Evolutionary conservation across 768 basidiomycete genomes (phyloP).

Genomic region (Candolleomyces efflorescens): DNA sequence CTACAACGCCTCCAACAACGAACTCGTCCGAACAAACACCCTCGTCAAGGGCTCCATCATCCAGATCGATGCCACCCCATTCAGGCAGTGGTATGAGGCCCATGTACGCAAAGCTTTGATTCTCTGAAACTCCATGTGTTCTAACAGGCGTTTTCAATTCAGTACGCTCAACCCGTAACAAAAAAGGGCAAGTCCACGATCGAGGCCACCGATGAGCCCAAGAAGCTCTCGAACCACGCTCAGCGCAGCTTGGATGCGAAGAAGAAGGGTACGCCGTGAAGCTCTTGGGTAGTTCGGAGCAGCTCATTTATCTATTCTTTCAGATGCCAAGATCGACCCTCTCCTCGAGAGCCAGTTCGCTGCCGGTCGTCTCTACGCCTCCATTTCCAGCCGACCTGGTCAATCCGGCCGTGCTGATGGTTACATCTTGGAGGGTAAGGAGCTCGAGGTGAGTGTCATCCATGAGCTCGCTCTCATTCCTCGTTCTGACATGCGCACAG

Average conservation of each 20-base stretch:
- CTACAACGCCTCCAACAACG: slow-evolving; percentile 99
- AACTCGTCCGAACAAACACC: slow-evolving; percentile 99
- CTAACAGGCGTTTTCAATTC: slow-evolving; percentile 5
- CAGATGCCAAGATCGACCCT: slow-evolving; percentile 85
- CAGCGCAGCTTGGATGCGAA: slow-evolving; percentile 83
- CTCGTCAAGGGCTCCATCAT: slow-evolving; percentile 96
- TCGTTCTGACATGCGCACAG: slow-evolving; percentile 32
- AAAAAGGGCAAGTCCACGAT: slow-evolving; percentile 76
- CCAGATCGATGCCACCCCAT: slow-evolving; percentile 96
- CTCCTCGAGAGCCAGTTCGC: slow-evolving; percentile 87
- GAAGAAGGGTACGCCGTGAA: slow-evolving; percentile 57
- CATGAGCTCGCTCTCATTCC: slow-evolving; percentile 7
- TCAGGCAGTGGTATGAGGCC: slow-evolving; percentile 99
- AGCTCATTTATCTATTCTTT: background rate
- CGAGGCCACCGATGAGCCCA: slow-evolving; percentile 46
- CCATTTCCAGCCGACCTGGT: slow-evolving; percentile 92
- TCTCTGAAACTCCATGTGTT: background rate
- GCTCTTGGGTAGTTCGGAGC: too few species aligned
- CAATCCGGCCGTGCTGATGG: slow-evolving; percentile 97
- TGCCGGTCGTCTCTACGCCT: slow-evolving; percentile 93
- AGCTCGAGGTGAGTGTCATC: slow-evolving; percentile 74
- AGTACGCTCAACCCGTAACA: slow-evolving; percentile 95
- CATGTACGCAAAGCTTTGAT: slow-evolving; percentile 60
- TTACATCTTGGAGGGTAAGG: slow-evolving; percentile 97
- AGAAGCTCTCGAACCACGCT: slow-evolving; percentile 87